A percentile compares a stretch with the other conserved stretches of the same genome.
Evolutionary conservation across 345 rosid genomes (phyloP).

Genomic region (Syzygium aromaticum): DNA sequence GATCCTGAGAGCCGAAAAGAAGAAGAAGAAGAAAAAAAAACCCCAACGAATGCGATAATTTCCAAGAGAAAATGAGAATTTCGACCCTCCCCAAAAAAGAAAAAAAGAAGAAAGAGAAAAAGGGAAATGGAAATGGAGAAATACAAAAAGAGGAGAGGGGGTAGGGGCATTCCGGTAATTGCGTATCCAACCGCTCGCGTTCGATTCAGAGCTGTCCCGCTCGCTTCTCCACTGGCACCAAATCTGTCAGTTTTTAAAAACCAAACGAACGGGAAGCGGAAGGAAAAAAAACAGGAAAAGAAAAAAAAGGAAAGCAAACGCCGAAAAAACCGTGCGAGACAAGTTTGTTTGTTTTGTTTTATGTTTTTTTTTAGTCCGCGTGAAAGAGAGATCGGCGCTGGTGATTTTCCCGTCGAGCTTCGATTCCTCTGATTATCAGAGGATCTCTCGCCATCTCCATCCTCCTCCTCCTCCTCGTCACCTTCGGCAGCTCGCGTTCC

Average conservation of each 20-base stretch:
- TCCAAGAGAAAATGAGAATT: not conserved
- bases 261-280: not conserved
- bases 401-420: not conserved
- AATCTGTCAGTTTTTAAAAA: not conserved
- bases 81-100: too few relatives aligned
- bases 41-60: not conserved
- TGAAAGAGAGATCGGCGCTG: not conserved
- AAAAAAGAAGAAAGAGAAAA: not conserved
- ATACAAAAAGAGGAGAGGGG: not conserved
- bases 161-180: not conserved
- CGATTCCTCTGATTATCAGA: conserved; percentile 85
- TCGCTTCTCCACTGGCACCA: not conserved
- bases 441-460: conserved; percentile 25
- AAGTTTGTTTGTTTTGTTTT: not conserved
- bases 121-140: not conserved
- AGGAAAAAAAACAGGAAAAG: too few relatives aligned
- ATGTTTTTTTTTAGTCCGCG: not conserved
- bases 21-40: not conserved
- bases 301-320: not conserved
- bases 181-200: not conserved
- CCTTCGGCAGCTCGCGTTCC: not conserved
- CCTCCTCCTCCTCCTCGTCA: not conserved
- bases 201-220: not conserved
- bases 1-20: too few relatives aligned
- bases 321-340: not conserved